Percentiles rank a stretch among this genome's conserved stretches.
Conservation (phyloP, 768 basidiomycete genomes). For the Inosperma sp. region DNA sequence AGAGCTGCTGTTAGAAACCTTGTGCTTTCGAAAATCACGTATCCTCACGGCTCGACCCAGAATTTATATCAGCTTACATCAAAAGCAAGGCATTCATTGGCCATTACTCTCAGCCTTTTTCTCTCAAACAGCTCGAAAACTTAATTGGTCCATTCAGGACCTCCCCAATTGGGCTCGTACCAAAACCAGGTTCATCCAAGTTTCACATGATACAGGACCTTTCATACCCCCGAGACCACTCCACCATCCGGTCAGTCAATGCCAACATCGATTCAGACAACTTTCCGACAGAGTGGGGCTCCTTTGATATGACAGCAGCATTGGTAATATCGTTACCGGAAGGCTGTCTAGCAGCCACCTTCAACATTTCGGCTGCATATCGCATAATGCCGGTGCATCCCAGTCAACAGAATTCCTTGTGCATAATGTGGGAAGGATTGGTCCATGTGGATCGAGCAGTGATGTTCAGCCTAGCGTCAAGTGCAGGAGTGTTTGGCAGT, state of each 20-base stretch:
- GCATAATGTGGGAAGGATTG: conserved; percentile 29
- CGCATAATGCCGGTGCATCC: conserved; percentile 33
- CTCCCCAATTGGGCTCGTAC: conserved; percentile 37
- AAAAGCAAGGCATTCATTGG: conserved; percentile 21
- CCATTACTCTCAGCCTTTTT: conserved; percentile 26
- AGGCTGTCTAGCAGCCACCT: conserved; percentile 32
- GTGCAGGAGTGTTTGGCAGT: conserved; percentile 29
- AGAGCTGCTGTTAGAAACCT: neutral
- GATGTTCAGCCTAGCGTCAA: conserved; percentile 27
- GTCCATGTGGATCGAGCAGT: conserved; percentile 33
- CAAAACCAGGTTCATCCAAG: conserved; percentile 27
- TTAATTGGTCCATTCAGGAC: conserved; percentile 40
- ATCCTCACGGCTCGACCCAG: neutral
- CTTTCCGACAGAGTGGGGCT: conserved; percentile 36
- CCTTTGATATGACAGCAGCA: conserved; percentile 23
- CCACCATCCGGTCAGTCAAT: conserved; percentile 27
- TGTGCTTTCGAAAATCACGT: neutral
- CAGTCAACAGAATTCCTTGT: conserved; percentile 28
- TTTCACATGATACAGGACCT: conserved; percentile 27
- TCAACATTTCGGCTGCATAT: conserved; percentile 40
- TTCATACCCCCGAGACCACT: conserved; percentile 27
- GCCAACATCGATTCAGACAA: conserved; percentile 25
- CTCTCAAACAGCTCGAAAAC: conserved; percentile 21
- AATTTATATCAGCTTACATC: conserved; percentile 23
- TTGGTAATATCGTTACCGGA: conserved; percentile 30